Conservation (phyloP, 202 grass and related monocot genomes). For the Cymbopogon flexuosus region DNA sequence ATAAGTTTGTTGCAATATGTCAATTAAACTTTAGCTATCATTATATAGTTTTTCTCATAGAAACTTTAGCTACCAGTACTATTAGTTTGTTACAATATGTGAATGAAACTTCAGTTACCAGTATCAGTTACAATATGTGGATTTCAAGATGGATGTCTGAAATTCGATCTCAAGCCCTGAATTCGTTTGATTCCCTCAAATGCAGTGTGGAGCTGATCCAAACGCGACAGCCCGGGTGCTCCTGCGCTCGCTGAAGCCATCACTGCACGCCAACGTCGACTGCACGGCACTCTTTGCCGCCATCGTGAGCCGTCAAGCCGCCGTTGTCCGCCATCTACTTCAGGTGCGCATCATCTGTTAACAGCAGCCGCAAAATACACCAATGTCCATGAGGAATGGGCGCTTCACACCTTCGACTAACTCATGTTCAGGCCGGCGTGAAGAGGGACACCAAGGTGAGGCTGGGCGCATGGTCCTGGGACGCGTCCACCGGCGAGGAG, state of each 20-base stretch:
- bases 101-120: background rate
- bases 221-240: conserved; percentile 73
- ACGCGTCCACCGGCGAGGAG: conserved; percentile 73
- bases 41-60: no score
- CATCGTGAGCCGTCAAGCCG: conserved; percentile 69
- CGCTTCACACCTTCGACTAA: background rate
- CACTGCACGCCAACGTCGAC: conserved; percentile 77
- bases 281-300: conserved; percentile 81
- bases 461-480: conserved; percentile 94
- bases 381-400: background rate
- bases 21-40: no score
- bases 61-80: no score
- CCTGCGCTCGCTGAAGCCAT: conserved; percentile 79
- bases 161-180: background rate
- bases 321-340: conserved; percentile 66
- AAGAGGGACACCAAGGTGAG: conserved; percentile 70
- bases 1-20: no score
- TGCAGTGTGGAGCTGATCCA: conserved; percentile 73
- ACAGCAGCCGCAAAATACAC: background rate
- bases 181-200: background rate
- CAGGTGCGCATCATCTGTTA: conserved; percentile 38
- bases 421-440: conserved; percentile 51
- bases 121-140: background rate
- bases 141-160: background rate
- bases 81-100: no score